These are phyloP conservation scores for Phytophthora rubi DNA, from an alignment of 352 stramenopile genomes.

Conservation along the genomic window DNA sequence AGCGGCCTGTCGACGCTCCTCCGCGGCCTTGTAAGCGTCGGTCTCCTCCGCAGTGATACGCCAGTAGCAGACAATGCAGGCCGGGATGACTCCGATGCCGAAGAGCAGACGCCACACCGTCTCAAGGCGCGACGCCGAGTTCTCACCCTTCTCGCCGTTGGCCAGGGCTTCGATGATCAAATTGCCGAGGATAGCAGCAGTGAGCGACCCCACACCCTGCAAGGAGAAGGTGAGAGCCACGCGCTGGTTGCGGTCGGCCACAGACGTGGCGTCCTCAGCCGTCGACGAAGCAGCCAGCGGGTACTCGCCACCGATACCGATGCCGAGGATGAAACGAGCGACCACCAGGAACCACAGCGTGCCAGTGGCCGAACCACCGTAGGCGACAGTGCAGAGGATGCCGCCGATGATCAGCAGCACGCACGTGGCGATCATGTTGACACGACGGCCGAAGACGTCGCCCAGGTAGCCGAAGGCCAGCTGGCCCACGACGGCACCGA, in stretches of 20 bases:
- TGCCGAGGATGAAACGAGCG: slow-evolving; percentile 62
- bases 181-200: slow-evolving; percentile 68
- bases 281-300: slow-evolving; percentile 61
- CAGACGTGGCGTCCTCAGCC: slow-evolving; percentile 60
- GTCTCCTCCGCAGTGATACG: slow-evolving; percentile 70
- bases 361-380: slow-evolving; percentile 39
- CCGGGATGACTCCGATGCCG: slow-evolving; percentile 63
- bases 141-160: slow-evolving; percentile 43
- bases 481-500: slow-evolving; percentile 67
- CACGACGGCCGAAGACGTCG: slow-evolving; percentile 63
- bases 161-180: slow-evolving; percentile 60
- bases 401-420: slow-evolving; percentile 68
- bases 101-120: slow-evolving; percentile 75
- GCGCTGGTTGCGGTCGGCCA: slow-evolving; percentile 54
- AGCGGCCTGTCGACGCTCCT: slow-evolving; percentile 28
- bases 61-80: slow-evolving; percentile 70
- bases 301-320: slow-evolving; percentile 66
- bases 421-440: slow-evolving; percentile 79
- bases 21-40: slow-evolving; percentile 44
- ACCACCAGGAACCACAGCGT: slow-evolving; percentile 74
- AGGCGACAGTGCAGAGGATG: slow-evolving; percentile 65
- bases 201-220: slow-evolving; percentile 66
- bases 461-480: slow-evolving; percentile 64
- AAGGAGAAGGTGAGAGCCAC: slow-evolving; percentile 75
- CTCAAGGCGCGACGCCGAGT: slow-evolving; percentile 51